phyloP scores from a whole-genome alignment of 1,284 basidiomycete species.

The Boletus subluridellus region DNA sequence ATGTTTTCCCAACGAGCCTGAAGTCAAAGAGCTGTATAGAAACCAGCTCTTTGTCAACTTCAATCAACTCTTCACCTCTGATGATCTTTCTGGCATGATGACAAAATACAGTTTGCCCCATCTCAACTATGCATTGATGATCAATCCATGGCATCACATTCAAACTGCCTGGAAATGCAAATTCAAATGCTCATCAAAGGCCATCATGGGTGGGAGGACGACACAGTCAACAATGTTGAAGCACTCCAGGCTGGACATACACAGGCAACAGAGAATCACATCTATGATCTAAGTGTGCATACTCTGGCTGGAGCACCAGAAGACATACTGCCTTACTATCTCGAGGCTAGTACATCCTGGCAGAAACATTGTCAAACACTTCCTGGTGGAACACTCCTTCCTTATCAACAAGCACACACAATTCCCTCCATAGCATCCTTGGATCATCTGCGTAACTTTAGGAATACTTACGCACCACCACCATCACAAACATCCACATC shows the following conservation, averaged over 20 bases:
- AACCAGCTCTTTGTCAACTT: constrained; percentile 28
- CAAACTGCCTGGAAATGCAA: constrained; percentile 25
- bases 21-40: constrained; percentile 11
- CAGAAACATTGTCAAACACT: neutral
- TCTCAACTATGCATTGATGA: neutral
- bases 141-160: constrained; percentile 29
- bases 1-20: neutral
- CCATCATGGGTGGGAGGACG: neutral
- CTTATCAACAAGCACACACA: neutral
- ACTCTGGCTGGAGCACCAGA: neutral
- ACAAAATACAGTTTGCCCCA: neutral
- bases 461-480: too few species aligned
- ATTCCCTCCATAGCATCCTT: too few species aligned
- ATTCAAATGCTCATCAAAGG: neutral
- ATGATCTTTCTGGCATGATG: constrained; percentile 12
- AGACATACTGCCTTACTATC: neutral
- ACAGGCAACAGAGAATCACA: constrained; percentile 19
- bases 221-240: constrained; percentile 7
- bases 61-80: constrained; percentile 18
- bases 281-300: constrained; percentile 19
- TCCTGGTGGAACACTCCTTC: too few species aligned
- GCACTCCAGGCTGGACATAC: constrained; percentile 23
- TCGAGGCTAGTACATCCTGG: neutral
- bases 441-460: too few species aligned
- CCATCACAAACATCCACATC: too few species aligned